phyloP scores from a whole-genome alignment of 2,329 filamentous ascomycete genomes.

The Penicillium sp. region DNA sequence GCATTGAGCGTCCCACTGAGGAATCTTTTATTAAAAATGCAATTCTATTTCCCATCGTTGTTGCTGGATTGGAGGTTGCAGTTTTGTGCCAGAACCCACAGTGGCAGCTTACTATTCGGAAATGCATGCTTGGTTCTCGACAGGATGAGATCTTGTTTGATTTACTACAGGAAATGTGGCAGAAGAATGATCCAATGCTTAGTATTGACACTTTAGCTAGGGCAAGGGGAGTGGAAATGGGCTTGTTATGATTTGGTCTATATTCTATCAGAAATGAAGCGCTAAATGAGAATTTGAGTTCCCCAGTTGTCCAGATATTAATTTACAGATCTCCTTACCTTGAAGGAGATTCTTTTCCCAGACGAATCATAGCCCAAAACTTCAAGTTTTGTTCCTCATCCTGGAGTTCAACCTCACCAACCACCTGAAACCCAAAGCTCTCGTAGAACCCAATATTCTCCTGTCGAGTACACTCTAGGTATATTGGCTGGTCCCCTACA shows the following conservation, averaged over 20 bases:
- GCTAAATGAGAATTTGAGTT: too few relatives aligned
- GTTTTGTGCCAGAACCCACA: constrained; percentile 15
- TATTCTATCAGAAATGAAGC: too few relatives aligned
- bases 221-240: constrained; percentile 24
- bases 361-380: constrained; percentile 26
- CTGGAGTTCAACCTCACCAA: constrained; percentile 19
- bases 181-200: constrained; percentile 6
- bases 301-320: not conserved
- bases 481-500: constrained; percentile 11
- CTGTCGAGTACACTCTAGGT: constrained; percentile 24
- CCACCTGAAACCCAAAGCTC: constrained; percentile 22
- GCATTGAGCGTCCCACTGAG: constrained; percentile 12
- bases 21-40: constrained; percentile 27
- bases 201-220: constrained; percentile 25
- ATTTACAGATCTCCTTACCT: not conserved
- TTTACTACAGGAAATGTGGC: constrained; percentile 29
- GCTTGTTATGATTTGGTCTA: constrained; percentile 16
- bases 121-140: constrained; percentile 2
- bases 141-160: constrained; percentile 16
- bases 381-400: constrained; percentile 16
- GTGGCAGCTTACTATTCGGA: constrained; percentile 19
- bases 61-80: constrained; percentile 20
- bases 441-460: constrained; percentile 25
- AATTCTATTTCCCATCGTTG: constrained; percentile 24
- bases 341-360: not conserved